Percentiles rank a stretch among this genome's conserved stretches.
These are phyloP conservation scores for Pichia inconspicua DNA, from an alignment of 1,139 yeast genomes.

Conservation along the genomic window DNA sequence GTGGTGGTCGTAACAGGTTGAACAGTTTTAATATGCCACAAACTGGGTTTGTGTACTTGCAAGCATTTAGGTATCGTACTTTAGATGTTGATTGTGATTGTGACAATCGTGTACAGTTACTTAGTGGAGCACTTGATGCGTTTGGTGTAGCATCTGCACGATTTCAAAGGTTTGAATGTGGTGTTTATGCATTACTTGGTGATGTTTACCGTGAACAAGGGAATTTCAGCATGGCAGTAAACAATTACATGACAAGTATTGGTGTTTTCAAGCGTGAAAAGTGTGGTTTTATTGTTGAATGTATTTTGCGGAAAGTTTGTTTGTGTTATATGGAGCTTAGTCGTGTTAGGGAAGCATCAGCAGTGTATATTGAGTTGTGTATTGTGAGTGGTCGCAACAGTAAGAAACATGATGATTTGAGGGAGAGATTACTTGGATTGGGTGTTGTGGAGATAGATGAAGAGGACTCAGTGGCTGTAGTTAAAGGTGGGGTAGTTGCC, in stretches of 20 bases:
- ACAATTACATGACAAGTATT: conserved; percentile 32
- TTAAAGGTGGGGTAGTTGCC: conserved; percentile 19
- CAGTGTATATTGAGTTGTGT: conserved; percentile 5
- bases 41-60: conserved; percentile 38
- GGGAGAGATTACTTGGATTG: conserved; percentile 4
- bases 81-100: conserved; percentile 18
- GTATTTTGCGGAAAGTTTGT: conserved; percentile 28
- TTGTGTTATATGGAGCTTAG: conserved; percentile 28
- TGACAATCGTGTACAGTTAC: conserved; percentile 28
- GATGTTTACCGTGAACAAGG: conserved; percentile 33
- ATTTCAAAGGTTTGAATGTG: conserved; percentile 33
- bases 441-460: conserved; percentile 3
- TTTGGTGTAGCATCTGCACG: conserved; percentile 29
- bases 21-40: conserved; percentile 32
- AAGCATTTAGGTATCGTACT: conserved; percentile 30
- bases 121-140: conserved; percentile 31
- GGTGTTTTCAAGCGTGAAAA: conserved; percentile 28
- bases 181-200: conserved; percentile 43
- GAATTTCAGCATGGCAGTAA: conserved; percentile 36
- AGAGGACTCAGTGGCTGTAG: background rate
- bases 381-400: background rate
- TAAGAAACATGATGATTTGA: background rate
- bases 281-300: conserved; percentile 27
- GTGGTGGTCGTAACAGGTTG: conserved; percentile 13
- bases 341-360: conserved; percentile 26